Conservation (phyloP, 192 early-diverging fungal species). For the Piromyces sp. region DNA sequence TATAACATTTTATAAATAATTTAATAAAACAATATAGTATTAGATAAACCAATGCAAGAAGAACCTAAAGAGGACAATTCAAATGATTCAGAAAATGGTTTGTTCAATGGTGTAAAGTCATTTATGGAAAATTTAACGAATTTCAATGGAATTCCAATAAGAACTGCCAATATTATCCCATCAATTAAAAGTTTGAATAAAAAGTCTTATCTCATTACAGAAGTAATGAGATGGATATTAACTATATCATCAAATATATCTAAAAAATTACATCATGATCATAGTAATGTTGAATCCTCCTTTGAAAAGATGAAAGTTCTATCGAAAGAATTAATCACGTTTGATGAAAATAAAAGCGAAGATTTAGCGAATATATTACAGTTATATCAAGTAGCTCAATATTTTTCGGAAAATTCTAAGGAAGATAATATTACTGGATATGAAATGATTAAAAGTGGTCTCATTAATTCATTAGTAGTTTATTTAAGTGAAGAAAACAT, state of each 20-base stretch:
- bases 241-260: background rate
- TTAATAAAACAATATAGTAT: no score
- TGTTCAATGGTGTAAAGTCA: background rate
- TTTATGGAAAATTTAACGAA: background rate
- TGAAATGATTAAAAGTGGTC: constrained; percentile 59
- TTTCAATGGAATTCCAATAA: background rate
- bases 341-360: background rate
- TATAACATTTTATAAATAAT: no score
- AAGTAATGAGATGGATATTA: background rate
- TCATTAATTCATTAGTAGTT: constrained; percentile 35
- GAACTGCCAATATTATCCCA: background rate
- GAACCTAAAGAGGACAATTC: background rate
- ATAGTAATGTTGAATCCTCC: background rate
- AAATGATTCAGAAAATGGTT: background rate
- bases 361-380: background rate
- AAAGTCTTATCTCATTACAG: background rate
- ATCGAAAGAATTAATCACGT: background rate
- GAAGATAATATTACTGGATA: constrained; percentile 46
- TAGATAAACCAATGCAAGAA: background rate
- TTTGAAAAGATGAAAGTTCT: background rate
- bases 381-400: background rate
- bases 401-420: background rate
- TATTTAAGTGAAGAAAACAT: constrained; percentile 21
- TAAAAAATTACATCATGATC: background rate
- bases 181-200: background rate